These are phyloP conservation scores for Pseudocercospora crystallina DNA, from an alignment of 2,329 filamentous ascomycete genomes.

Conservation along the genomic window DNA sequence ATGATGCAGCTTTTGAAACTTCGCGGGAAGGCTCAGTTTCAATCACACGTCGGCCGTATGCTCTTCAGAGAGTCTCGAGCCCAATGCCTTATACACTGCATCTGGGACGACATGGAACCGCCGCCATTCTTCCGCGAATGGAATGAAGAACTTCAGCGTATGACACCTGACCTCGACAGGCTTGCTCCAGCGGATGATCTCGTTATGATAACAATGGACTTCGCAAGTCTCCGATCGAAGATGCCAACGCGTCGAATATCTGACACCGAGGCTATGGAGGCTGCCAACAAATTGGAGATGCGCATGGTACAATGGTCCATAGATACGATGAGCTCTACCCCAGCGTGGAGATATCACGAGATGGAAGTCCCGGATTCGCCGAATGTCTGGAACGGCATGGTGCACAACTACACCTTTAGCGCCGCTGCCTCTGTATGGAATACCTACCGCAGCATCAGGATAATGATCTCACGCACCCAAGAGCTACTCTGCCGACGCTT, in stretches of 20 bases:
- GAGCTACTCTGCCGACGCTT: conserved; percentile 27
- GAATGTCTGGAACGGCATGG: conserved; percentile 33
- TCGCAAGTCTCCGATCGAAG: conserved; percentile 24
- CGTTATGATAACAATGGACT: conserved; percentile 26
- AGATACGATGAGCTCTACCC: conserved; percentile 18
- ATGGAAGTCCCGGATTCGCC: conserved; percentile 30
- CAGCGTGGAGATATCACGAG: conserved; percentile 29
- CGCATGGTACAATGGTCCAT: conserved; percentile 31
- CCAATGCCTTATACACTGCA: conserved; percentile 28
- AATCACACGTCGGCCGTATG: conserved; percentile 23
- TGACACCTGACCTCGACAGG: conserved; percentile 8
- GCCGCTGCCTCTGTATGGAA: conserved; percentile 29
- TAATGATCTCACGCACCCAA: conserved; percentile 33
- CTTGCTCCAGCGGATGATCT: conserved; percentile 27
- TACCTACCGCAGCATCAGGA: conserved; percentile 29
- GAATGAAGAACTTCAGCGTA: conserved; percentile 26
- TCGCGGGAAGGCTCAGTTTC: conserved; percentile 34
- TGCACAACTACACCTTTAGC: conserved; percentile 26
- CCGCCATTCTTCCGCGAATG: conserved; percentile 32
- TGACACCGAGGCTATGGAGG: conserved; percentile 24
- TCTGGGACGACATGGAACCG: conserved; percentile 33
- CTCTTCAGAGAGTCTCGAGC: conserved; percentile 33
- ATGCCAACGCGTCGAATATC: conserved; percentile 20
- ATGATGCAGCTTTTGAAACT: conserved; percentile 37
- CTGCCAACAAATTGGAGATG: conserved; percentile 26